Evolutionary conservation across 1,284 basidiomycete species (phyloP).

Genomic region (Paramarasmius palmivorus): DNA sequence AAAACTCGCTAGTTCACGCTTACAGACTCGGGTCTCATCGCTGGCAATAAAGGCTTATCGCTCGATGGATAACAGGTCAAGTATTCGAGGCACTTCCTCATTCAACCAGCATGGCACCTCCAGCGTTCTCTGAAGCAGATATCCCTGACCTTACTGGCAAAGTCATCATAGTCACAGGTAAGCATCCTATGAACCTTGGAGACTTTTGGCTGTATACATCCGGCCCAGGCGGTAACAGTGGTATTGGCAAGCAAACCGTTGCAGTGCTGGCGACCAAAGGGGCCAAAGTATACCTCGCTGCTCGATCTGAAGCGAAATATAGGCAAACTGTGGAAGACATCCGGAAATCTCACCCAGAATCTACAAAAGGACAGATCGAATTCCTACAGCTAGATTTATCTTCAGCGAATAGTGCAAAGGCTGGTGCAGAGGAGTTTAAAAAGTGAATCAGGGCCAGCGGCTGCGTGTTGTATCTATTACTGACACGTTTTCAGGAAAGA

Average conservation of each 20-base stretch:
- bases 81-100: no score
- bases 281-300: constrained; percentile 32
- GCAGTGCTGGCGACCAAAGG: constrained; percentile 24
- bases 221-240: constrained; percentile 25
- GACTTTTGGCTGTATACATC: background rate
- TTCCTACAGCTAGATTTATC: constrained; percentile 17
- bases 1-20: no score
- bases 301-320: constrained; percentile 25
- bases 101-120: background rate
- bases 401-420: constrained; percentile 4
- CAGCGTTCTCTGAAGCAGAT: constrained; percentile 11
- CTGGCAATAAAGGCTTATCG: no score
- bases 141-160: constrained; percentile 31
- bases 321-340: constrained; percentile 21
- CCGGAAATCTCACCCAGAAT: background rate
- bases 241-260: constrained; percentile 31
- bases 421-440: constrained; percentile 13
- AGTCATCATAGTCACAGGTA: constrained; percentile 27
- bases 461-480: background rate
- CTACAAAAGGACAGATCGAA: constrained; percentile 4
- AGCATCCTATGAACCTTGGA: background rate
- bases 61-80: no score
- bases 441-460: no score
- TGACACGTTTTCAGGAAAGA: constrained; percentile 33
- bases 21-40: no score